These are phyloP conservation scores for Nitzschia sp. DNA, from an alignment of 108 stramenopile species.

Conservation along the genomic window DNA sequence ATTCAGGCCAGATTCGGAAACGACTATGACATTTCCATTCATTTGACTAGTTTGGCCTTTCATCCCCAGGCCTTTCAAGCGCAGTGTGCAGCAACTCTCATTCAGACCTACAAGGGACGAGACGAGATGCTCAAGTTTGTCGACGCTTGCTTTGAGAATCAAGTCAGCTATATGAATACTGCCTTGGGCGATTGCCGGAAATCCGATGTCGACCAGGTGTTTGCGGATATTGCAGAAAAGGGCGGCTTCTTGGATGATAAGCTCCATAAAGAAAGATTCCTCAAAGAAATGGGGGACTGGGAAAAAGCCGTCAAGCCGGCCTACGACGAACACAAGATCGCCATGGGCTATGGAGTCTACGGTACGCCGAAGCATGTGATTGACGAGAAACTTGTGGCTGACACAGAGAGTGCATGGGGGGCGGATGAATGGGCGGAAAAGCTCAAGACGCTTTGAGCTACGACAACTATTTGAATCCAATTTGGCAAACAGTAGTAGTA, in stretches of 20 bases:
- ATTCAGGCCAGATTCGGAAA: conserved; percentile 19
- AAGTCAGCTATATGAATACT: conserved; percentile 30
- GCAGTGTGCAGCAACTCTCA: conserved; percentile 38
- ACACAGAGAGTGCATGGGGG: conserved; percentile 44
- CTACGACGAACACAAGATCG: conserved; percentile 41
- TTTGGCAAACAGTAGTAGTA: too few relatives aligned
- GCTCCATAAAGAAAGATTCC: conserved; percentile 27
- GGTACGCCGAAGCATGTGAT: conserved; percentile 39
- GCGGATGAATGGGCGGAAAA: conserved; percentile 34
- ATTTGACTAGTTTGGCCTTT: conserved; percentile 41
- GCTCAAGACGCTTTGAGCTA: conserved; percentile 13
- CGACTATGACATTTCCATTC: conserved; percentile 29
- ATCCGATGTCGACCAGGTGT: conserved; percentile 32
- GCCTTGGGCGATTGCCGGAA: conserved; percentile 24
- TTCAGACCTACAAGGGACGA: conserved; percentile 32
- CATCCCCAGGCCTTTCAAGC: conserved; percentile 44
- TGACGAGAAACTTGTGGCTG: conserved; percentile 26
- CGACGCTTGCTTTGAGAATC: conserved; percentile 36
- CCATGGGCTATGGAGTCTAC: conserved; percentile 33
- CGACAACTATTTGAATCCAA: too few relatives aligned
- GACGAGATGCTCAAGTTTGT: conserved; percentile 28
- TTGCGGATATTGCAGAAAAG: conserved; percentile 37
- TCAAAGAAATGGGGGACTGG: conserved; percentile 22
- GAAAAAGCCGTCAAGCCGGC: conserved; percentile 35
- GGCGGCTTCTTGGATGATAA: conserved; percentile 33